Evolutionary conservation across 140 eudicot genomes (phyloP), one percentile per base, ranked within the genome.

Genomic region (Bidens hawaiensis): DNA sequence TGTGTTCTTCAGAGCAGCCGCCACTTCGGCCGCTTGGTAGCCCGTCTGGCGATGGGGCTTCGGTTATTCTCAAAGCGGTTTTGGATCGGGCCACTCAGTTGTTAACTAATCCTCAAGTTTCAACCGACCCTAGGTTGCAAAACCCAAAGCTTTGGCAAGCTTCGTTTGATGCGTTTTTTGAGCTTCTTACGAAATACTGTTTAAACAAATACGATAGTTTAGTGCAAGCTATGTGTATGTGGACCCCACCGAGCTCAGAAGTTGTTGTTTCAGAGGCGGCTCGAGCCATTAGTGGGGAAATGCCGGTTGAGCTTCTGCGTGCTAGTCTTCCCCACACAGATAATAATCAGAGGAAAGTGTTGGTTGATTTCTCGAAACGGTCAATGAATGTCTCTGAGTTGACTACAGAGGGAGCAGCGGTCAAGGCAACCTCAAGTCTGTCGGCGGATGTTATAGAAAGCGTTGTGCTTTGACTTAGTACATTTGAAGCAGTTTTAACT

Each of bases 261-360:
- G 12, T 62, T 6, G 68, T 65, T 12, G 78, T 74, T 46, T 24
- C 88, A 12, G 96, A 87, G 78, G 82, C 87, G 2, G 82, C 85
- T 4, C 73, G 54, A 54, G 95, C 94, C 41, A 76, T 88, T 55
- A 76, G 82, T 54, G 63, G 83, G 65, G 99, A 93, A 63, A 93
- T 93, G 96, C 99, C 99, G 0, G 95, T 93, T 68, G 99, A 93
- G 61, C 94, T 93, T 52, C 53, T 93, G 33, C 95, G 94, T 54
- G 89, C 99, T 46, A 88, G 99, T 81, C 94, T 93, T 69, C 99
- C 99, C 11, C 99, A 93, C 79, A 93, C 95, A 0, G 70, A 93
- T 58, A 87, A 75, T 61, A 79, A 57, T 49, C 99, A 93, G 81
- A 80, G 78, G 79, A 81, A 85, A 71, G 66, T 81, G 82, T 48